phyloP scores from a whole-genome alignment of 164 flowering plant genomes.

The Annona cherimola region DNA sequence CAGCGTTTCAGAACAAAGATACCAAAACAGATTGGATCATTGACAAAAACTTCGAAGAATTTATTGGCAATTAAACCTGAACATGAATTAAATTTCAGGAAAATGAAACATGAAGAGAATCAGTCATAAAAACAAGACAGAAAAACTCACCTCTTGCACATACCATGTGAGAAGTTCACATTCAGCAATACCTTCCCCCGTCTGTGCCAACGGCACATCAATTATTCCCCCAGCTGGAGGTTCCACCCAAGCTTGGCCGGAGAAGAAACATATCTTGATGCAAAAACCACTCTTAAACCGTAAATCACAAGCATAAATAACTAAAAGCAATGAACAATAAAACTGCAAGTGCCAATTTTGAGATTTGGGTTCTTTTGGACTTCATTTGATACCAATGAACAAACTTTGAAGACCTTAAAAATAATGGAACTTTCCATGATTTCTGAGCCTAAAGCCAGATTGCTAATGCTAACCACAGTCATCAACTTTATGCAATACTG shows the following conservation, averaged over 20 bases:
- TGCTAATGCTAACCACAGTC: too few species aligned
- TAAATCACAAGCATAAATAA: slow-evolving; percentile 4
- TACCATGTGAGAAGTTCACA: slow-evolving; percentile 97
- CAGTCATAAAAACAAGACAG: not conserved
- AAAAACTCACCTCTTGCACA: slow-evolving; percentile 66
- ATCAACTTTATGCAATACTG: too few species aligned
- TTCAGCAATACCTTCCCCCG: slow-evolving; percentile 99
- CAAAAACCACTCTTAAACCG: slow-evolving; percentile 27
- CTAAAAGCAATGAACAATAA: too few species aligned
- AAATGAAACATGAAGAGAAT: not conserved
- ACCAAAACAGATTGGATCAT: not conserved
- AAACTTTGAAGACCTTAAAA: too few species aligned
- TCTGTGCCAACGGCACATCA: slow-evolving; percentile 89
- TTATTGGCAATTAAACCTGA: not conserved
- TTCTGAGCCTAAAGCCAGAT: too few species aligned
- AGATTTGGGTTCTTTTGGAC: too few species aligned
- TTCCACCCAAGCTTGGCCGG: slow-evolving; percentile 47
- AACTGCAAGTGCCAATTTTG: too few species aligned
- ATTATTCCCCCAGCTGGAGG: slow-evolving; percentile 36
- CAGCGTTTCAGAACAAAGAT: not conserved
- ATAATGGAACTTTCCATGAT: too few species aligned
- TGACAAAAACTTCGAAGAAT: not conserved
- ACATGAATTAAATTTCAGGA: not conserved
- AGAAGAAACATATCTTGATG: slow-evolving; percentile 31
- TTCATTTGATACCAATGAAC: too few species aligned